Base-by-base conservation (phyloP, 2,329 filamentous ascomycete species). In the Metarhizium anisopliae region DNA sequence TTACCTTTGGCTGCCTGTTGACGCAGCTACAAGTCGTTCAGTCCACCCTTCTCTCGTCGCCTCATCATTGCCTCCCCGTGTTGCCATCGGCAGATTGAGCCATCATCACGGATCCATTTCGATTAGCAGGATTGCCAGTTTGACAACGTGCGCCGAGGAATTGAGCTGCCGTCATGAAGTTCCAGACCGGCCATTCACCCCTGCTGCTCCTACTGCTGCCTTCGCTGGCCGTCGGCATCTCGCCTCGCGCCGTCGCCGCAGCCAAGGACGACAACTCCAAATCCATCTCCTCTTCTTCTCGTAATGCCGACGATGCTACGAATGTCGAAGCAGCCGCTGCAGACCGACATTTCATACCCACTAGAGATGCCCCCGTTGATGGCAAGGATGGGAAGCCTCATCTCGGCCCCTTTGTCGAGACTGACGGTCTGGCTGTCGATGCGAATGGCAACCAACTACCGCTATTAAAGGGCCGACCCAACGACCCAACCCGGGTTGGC, bases 371-470 rank as follows among this genome's bases (percentile, higher is more conserved):
- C 55, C 93, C 93, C 0, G 86, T 96, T 20, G 94, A 97, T 68
- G 92, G 92, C 50, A 87, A 88, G 64, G 94, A 97, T 73, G 94
- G 94, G 51, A 94, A 92, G 74, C 94, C 94, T 50, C 93, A 96
- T 68, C 83, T 86, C 20, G 94, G 94, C 2, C 94, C 94, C 6
- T 86, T 83, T 66, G 84, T 92, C 56, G 83, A 85, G 59, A 80
- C 77, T 16, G 70, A 73, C 49, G 71, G 70, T 51, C 60, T 60
- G 30, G 60, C 66, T 3, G 63, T 66, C 32, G 65, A 71, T 50
- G 66, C 69, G 49, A 65, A 70, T 13, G 64, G 72, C 51, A 67
- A 70, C 54, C 68, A 73, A 30, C 65, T 76, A 16, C 74, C 78
- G 2, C 62, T 70, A 6, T 67, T 80, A 29, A 77, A 79, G 62